Evolutionary conservation across 2,329 filamentous ascomycete species (phyloP), one percentile per base, ranked within the genome.

Genomic region (Epichloe amarillans): DNA sequence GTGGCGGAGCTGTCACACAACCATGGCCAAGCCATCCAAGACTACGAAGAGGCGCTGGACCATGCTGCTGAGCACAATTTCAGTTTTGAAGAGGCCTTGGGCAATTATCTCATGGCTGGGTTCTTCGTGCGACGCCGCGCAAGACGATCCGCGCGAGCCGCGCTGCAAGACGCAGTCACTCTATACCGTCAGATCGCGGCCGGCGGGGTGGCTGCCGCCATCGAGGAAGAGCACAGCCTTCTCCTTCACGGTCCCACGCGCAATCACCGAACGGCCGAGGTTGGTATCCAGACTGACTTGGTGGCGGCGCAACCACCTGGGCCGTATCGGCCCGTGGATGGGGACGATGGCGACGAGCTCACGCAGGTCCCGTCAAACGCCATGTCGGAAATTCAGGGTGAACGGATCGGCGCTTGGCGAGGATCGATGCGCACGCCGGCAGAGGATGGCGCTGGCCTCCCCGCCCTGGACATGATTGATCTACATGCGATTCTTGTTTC

Each of bases 381-480:
- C 49, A 71, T 72, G 55, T 66, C 67, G 0, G 76, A 80, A 48
- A 67, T 72, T 6, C 76, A 73, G 56, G 78, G 77, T 44, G 78
- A 79, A 49, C 72, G 77, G 38, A 78, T 82, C 61, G 77, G 76
- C 41, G 77, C 75, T n/a, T 83, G 80, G 80, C 72, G 79, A 57
- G 77, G 77, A 15, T 75, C 77, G 11, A 80, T 79, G 67, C 69
- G 74, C 47, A 62, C 69, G 45, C 73, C 76, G 52, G 66, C 75
- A 5, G 79, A 80, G 55, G 71, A 76, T 19, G 77, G 76, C 3
- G 78, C 72, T 37, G 82, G 83, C 11, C 72, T 89, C 53, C 84
- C 84, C 40, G 82, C 84, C 30, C 74, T 91, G 49, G 86, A 91
- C 67, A 89, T 91, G 82, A 82, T 91, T 61, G 86, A 90, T 64